Evolutionary conservation across 1,139 yeast species (phyloP).

Genomic region (Yamadazyma dendronema): DNA sequence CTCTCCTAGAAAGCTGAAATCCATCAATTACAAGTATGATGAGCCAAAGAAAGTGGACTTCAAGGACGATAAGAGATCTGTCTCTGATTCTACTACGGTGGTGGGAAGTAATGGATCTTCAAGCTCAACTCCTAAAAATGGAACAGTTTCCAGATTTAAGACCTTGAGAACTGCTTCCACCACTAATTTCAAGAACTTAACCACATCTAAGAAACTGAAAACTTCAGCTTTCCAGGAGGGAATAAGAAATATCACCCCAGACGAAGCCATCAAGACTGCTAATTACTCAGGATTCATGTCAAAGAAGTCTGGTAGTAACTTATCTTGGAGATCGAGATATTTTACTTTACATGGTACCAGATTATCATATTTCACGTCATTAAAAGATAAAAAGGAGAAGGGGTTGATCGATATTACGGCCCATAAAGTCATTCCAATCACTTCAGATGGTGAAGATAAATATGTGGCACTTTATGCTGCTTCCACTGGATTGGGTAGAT

Average conservation of each 20-base stretch:
- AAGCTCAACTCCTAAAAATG: slow-evolving; percentile 10
- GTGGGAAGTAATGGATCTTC: slow-evolving; percentile 6
- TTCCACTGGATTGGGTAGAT: slow-evolving; percentile 87
- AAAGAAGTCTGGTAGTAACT: slow-evolving; percentile 75
- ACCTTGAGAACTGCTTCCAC: slow-evolving; percentile 44
- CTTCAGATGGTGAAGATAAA: slow-evolving; percentile 59
- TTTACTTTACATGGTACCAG: slow-evolving; percentile 92
- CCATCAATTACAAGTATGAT: slow-evolving; percentile 16
- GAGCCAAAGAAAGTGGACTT: slow-evolving; percentile 13
- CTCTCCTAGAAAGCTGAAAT: slow-evolving; percentile 40
- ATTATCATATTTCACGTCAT: slow-evolving; percentile 79
- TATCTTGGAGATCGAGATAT: slow-evolving; percentile 91
- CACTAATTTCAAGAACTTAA: slow-evolving; percentile 42
- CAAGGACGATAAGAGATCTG: slow-evolving; percentile 28
- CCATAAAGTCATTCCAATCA: slow-evolving; percentile 73
- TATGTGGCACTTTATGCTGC: slow-evolving; percentile 87
- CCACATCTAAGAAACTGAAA: slow-evolving; percentile 52
- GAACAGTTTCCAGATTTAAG: slow-evolving; percentile 33
- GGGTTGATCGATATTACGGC: slow-evolving; percentile 96
- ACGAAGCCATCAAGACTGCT: slow-evolving; percentile 74
- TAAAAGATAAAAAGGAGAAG: slow-evolving; percentile 78
- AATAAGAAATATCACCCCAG: slow-evolving; percentile 70
- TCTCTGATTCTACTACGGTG: slow-evolving; percentile 26
- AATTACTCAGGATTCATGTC: slow-evolving; percentile 93
- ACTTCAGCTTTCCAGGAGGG: slow-evolving; percentile 97